Evolutionary conservation across 352 stramenopile species (phyloP), one percentile per base, ranked within the genome.

Genomic region (Thalassiosira exigua): DNA sequence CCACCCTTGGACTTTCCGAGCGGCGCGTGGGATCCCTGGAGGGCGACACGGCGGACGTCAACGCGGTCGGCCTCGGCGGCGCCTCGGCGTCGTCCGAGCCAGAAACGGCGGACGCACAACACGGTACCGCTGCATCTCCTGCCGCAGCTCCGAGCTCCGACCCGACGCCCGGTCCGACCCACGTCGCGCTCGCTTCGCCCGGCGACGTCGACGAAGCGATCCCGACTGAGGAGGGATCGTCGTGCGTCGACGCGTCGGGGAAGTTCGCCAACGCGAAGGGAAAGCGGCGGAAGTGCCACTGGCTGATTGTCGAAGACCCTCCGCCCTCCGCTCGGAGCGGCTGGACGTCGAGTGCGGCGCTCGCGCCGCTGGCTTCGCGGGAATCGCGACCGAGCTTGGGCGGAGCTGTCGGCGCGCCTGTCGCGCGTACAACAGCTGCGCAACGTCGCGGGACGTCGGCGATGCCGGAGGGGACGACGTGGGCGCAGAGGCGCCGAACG

Each of bases 351-450:
- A 81, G 51, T 81, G 72, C 58, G 64, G 72, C 27, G 42, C 32
- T 0, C 5, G 22, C 24, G 17, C 53, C 11, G 21, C 26, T 14
- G n/a, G n/a, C 27, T 46, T 41, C 17, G 14, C 33, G 27, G n/a
- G n/a, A n/a, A n/a, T n/a, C n/a, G 27, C 53, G 29, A 79, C 52
- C 33, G 53, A 79, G 58, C 42, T 81, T 17, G 72, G 64, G 14
- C 41, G 53, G 27, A 75, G 67, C 48, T 81, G 72, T 53, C 50
- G 42, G 9, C 51, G 54, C 29, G 56, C 56, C 7, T 81, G 72
- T 14, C 46, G 58, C n/a, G 64, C 59, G 0, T 75, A 81, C 56
- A 81, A 81, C 54, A 64, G 56, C 19, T 81, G 72, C 19, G 30
- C 58, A 22, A 4, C 24, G 27, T 2, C 21, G 27, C 56, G 21